These are phyloP conservation scores for Hylodesmum podocarpum DNA, from an alignment of 306 rosid species.

Conservation along the genomic window DNA sequence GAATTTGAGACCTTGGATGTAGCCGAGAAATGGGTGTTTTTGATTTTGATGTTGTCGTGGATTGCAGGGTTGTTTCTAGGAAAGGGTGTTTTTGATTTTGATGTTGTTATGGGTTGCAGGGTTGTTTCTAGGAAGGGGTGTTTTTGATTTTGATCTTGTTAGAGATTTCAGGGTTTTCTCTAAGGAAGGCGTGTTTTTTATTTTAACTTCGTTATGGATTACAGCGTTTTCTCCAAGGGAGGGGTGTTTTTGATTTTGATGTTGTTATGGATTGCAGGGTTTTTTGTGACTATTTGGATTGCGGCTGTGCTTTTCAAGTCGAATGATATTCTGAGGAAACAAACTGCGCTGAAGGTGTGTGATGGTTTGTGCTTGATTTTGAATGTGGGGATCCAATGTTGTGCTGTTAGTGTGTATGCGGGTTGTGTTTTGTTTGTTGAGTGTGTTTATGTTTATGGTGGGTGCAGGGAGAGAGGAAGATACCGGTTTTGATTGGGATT, in stretches of 20 bases:
- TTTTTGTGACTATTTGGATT: constrained; percentile 82
- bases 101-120: constrained; percentile 41
- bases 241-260: neutral
- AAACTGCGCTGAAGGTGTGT: constrained; percentile 83
- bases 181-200: too few relatives aligned
- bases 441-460: constrained; percentile 27
- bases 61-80: constrained; percentile 65
- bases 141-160: neutral
- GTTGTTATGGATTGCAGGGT: constrained; percentile 44
- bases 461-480: constrained; percentile 96
- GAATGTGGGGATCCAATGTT: neutral
- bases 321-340: constrained; percentile 82
- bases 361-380: neutral
- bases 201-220: constrained; percentile 1
- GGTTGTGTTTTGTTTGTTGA: constrained; percentile 9
- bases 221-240: constrained; percentile 72
- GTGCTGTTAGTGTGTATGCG: neutral
- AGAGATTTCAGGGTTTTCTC: constrained; percentile 55
- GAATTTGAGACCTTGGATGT: too few relatives aligned
- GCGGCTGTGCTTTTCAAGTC: constrained; percentile 93
- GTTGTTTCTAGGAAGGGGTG: too few relatives aligned
- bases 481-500: constrained; percentile 65
- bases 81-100: neutral
- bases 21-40: neutral
- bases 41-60: neutral